Percentiles rank a stretch among this genome's conserved stretches.
Conservation (phyloP, 495 filamentous ascomycete genomes). For the Aspergillus nanangensis region DNA sequence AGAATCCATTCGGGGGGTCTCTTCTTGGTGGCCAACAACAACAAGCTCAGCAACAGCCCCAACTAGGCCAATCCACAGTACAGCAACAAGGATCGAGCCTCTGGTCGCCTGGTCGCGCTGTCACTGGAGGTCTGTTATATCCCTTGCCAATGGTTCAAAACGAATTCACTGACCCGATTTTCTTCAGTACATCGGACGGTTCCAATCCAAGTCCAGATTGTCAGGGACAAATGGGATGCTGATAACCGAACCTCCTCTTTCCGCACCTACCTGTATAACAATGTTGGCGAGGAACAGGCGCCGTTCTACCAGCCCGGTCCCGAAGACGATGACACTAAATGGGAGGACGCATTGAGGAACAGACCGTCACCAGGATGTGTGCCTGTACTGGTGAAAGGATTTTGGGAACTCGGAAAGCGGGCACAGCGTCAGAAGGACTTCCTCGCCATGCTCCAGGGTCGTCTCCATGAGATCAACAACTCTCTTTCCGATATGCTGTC, state of each 20-base stretch:
- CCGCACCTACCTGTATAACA: slow-evolving; percentile 91
- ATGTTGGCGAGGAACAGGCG: slow-evolving; percentile 70
- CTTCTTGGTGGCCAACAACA: slow-evolving; percentile 36
- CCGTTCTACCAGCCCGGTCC: slow-evolving; percentile 77
- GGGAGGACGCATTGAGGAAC: slow-evolving; percentile 87
- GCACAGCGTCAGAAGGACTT: slow-evolving; percentile 72
- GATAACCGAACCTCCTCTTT: slow-evolving; percentile 68
- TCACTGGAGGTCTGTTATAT: slow-evolving; percentile 38
- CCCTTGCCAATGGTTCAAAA: background rate
- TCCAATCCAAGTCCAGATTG: slow-evolving; percentile 73
- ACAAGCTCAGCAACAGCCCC: slow-evolving; percentile 30
- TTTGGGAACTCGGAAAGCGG: slow-evolving; percentile 67
- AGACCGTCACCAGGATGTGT: slow-evolving; percentile 76
- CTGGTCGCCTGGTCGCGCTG: slow-evolving; percentile 45
- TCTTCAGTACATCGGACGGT: slow-evolving; percentile 66
- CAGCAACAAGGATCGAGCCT: slow-evolving; percentile 38
- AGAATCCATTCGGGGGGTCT: slow-evolving; percentile 25
- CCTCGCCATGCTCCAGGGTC: slow-evolving; percentile 65
- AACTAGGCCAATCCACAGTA: slow-evolving; percentile 28
- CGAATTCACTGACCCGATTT: background rate
- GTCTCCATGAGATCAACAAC: slow-evolving; percentile 90
- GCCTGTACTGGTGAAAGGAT: slow-evolving; percentile 67
- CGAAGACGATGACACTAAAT: slow-evolving; percentile 75
- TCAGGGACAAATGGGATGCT: slow-evolving; percentile 83
- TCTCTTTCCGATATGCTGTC: slow-evolving; percentile 73